Evolutionary conservation across 495 filamentous ascomycete genomes (phyloP), one percentile per base, ranked within the genome.

Genomic region (Penicillium chermesinum): DNA sequence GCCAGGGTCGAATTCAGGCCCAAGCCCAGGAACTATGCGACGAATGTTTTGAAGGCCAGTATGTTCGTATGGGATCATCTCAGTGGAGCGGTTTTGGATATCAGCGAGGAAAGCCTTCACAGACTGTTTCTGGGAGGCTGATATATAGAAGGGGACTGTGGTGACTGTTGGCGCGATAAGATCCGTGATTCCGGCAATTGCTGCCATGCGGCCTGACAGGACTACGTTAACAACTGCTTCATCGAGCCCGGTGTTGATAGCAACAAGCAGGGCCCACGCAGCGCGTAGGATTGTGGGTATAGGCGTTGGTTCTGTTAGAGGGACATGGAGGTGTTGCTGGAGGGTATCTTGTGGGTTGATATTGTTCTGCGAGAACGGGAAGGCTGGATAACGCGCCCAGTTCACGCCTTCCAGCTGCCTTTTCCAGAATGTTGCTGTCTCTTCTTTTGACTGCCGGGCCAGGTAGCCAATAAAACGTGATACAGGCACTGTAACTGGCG

Each of bases 1-100:
- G 40, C 75, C 69, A 48, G 84, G 72, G 37, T 79, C 70, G 46
- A 75, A 79, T 5, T 79, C 81, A 27, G 65, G 52, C 35, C 65
- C 59, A 1, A 76, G 66, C 33, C 81, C 79, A 0, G 63, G 37
- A 34, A 68, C 74, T 10, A 83, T 54, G 7, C 58, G 55, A 32
- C 71, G 66, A 33, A 87, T 85, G 38, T 79, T 66, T 48, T 72
- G 67, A 0, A 78, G 50, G 14, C 75, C 74, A 16, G 58, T 41
- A 18, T 77, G 73, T 44, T 77, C 64, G 41, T 65, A 68, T 5
- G 62, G 54, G 16, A 70, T 69, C 48, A 74, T 66, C 6, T 62
- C 57, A 15, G 49, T 54, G 10, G 49, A 54, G 48, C 69, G 59
- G 4, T 41, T 22, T 35, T 78, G 74, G 1, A 77, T 21, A 1